A percentile compares a stretch with the other conserved stretches of the same genome.
Evolutionary conservation across 306 rosid species (phyloP).

Genomic region (Urtica urens): DNA sequence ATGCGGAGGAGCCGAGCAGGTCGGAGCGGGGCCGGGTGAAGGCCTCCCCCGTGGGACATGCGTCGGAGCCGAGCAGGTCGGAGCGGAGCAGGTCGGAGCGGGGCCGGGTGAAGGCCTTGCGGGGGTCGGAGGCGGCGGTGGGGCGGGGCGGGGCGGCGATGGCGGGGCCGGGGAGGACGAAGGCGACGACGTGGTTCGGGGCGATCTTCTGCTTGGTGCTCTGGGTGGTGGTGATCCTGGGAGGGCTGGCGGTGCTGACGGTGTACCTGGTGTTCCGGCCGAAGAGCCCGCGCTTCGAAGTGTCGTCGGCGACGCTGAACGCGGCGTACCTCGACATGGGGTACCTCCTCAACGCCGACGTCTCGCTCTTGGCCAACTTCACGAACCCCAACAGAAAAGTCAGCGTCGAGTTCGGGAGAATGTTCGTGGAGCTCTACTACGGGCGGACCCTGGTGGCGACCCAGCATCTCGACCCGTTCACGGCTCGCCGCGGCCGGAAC

Average conservation of each 20-base stretch:
- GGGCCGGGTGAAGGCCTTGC: not conserved
- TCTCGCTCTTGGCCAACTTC: constrained; percentile 70
- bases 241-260: constrained; percentile 64
- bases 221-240: constrained; percentile 66
- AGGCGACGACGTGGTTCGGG: constrained; percentile 36
- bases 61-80: not conserved
- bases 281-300: constrained; percentile 52
- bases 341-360: constrained; percentile 71
- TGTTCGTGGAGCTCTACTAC: constrained; percentile 43
- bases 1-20: too few relatives aligned
- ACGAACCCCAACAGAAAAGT: constrained; percentile 88
- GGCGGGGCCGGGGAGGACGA: constrained; percentile 20
- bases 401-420: constrained; percentile 57
- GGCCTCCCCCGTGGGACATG: constrained; percentile 4
- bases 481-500: constrained; percentile 38
- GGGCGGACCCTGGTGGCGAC: constrained; percentile 58
- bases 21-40: constrained; percentile 7
- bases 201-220: constrained; percentile 59
- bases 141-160: not conserved
- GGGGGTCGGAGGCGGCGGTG: not conserved
- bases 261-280: constrained; percentile 79
- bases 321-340: constrained; percentile 95
- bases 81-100: not conserved
- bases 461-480: constrained; percentile 58
- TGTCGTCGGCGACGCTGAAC: constrained; percentile 49